Percentiles rank a stretch among this genome's conserved stretches.
Conservation (phyloP, 768 basidiomycete genomes). For the Hygrocybe punicea region DNA sequence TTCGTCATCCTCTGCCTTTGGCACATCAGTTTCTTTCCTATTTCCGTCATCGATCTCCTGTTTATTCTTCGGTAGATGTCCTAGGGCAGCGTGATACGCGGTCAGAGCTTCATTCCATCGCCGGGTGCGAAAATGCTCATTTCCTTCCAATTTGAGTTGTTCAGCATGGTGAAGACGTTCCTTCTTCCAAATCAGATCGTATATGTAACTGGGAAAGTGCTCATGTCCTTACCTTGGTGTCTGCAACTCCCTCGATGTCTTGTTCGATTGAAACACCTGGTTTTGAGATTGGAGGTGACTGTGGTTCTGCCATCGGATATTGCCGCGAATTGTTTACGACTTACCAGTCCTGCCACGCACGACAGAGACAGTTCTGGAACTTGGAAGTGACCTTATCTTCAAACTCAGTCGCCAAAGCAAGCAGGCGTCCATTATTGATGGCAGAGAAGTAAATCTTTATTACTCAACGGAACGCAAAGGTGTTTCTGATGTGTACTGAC, state of each 20-base stretch:
- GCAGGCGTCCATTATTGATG: too few relatives aligned
- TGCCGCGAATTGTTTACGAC: too few relatives aligned
- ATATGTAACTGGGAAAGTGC: background rate
- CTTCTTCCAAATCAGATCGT: slow-evolving; percentile 29
- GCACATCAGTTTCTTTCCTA: background rate
- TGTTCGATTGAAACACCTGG: too few relatives aligned
- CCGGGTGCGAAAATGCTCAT: slow-evolving; percentile 61
- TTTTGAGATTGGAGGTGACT: slow-evolving; percentile 10
- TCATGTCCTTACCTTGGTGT: background rate
- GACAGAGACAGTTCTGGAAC: too few relatives aligned
- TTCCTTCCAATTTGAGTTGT: slow-evolving; percentile 71
- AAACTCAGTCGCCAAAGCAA: too few relatives aligned
- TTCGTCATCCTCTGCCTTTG: background rate
- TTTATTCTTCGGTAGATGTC: slow-evolving; percentile 53
- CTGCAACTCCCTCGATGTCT: background rate
- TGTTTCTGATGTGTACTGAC: too few relatives aligned
- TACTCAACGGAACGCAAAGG: too few relatives aligned
- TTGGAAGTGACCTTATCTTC: too few relatives aligned
- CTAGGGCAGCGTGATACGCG: slow-evolving; percentile 67
- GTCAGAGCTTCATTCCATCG: slow-evolving; percentile 69
- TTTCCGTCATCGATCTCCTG: background rate
- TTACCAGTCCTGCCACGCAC: too few relatives aligned
- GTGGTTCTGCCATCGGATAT: slow-evolving; percentile 14
- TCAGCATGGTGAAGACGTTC: slow-evolving; percentile 49
- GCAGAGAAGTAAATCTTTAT: too few relatives aligned